Base-by-base conservation (phyloP, 208 protist genomes). In the Leishmania braziliensis region DNA sequence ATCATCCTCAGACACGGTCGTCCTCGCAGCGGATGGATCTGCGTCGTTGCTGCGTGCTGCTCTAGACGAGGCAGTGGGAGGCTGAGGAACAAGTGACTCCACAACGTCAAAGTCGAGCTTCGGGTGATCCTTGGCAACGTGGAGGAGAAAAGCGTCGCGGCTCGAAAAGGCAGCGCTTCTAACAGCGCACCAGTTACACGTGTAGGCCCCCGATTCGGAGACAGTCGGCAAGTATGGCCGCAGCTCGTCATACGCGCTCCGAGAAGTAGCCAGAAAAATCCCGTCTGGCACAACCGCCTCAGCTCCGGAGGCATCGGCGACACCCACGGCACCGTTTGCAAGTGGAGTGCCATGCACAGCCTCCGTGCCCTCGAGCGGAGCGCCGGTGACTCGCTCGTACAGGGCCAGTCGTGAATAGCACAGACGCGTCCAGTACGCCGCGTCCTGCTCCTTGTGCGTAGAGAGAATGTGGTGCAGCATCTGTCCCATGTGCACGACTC, bases 101-200 rank as follows among this genome's bases (percentile, higher is more conserved):
- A 95, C 80, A 20, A 83, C 79, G 60, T 96, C 93, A 36, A 96
- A 78, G 53, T 96, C 91, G 56, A 98, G 77, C 58, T 83, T 77
- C 0, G 90, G 88, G 82, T 98, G 95, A n/a, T 81, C 85, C 48
- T 92, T 80, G 48, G 88, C 83, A 10, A 98, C 91, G 85, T 98
- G 95, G 56, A 83, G 73, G 16, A 98, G 90, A 80, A 98, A 93
- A 16, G 89, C 88, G 77, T 98, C 95, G 8, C 95, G 88, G 46
- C 93, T 95, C 29, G 85, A 73, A 72, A 93, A 92, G 39, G 85
- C 68, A 23, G 80, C 81, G 12, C 74, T 72, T 58, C 77, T 73
- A 16, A 84, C 36, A 23, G 88, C 84, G 78, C 95, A 98, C 93
- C 93, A 97, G 76, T 98, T 95, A 88, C 95, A 98, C 29, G 89